A percentile compares a stretch with the other conserved stretches of the same genome.
phyloP scores from a whole-genome alignment of 2,329 filamentous ascomycete species.

The Fusarium solani-melongenae region DNA sequence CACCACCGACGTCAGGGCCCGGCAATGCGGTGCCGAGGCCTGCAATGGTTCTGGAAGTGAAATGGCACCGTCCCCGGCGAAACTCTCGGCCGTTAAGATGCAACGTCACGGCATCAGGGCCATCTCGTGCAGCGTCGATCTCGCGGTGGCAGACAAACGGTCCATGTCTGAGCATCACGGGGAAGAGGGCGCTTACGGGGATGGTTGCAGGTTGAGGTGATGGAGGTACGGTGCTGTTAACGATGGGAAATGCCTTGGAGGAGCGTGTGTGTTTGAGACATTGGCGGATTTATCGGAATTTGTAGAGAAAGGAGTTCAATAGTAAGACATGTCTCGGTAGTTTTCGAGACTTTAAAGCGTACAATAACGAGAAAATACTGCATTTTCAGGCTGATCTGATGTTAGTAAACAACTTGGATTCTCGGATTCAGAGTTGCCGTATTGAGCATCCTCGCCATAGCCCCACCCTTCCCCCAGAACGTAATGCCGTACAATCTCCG shows the following conservation, averaged over 20 bases:
- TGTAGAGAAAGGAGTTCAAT: neutral
- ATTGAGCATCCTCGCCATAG: neutral
- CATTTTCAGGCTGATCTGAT: neutral
- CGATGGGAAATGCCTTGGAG: neutral
- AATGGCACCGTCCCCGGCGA: conserved; percentile 1
- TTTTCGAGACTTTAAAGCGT: neutral
- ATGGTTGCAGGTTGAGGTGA: neutral
- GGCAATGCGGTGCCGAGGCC: conserved; percentile 4
- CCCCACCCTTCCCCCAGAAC: conserved; percentile 19
- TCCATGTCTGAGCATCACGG: neutral
- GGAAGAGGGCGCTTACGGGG: conserved; percentile 1
- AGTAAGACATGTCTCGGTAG: neutral
- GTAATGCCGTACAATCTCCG: conserved; percentile 2
- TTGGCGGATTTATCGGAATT: neutral
- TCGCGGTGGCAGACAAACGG: neutral
- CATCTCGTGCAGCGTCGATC: conserved; percentile 7
- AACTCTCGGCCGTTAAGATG: conserved; percentile 24
- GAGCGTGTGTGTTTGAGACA: neutral
- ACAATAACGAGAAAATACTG: neutral
- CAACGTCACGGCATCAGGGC: conserved; percentile 16
- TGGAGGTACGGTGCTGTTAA: neutral
- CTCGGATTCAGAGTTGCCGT: neutral
- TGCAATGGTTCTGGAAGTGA: neutral
- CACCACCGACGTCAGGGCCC: conserved; percentile 19
- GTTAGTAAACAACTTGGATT: conserved; percentile 2